Evolutionary conservation across 1,284 basidiomycete genomes (phyloP).

Genomic region (Neotropicomus parvogracilis): DNA sequence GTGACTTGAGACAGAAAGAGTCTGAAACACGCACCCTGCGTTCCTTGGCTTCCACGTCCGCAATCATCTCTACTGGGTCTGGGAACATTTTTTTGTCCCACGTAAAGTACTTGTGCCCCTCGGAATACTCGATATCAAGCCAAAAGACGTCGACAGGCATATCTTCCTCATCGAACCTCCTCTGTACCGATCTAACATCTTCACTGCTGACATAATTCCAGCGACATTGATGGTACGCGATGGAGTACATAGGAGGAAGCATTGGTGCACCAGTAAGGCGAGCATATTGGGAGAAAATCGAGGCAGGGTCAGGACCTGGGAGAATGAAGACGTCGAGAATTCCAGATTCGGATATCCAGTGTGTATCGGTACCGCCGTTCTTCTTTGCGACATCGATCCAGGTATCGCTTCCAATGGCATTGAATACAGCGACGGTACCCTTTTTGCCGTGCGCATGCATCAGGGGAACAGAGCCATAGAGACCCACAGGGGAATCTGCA

Average conservation of each 20-base stretch:
- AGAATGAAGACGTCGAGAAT: constrained; percentile 93
- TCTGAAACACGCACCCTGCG: constrained; percentile 87
- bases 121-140: constrained; percentile 97
- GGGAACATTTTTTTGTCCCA: constrained; percentile 94
- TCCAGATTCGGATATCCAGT: constrained; percentile 97
- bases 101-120: constrained; percentile 96
- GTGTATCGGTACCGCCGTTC: constrained; percentile 60
- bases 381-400: constrained; percentile 86
- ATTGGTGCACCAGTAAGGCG: constrained; percentile 81
- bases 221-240: constrained; percentile 96
- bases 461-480: constrained; percentile 90
- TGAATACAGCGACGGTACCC: constrained; percentile 88
- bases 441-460: constrained; percentile 88
- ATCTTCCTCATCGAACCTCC: constrained; percentile 86
- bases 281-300: constrained; percentile 85
- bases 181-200: constrained; percentile 86
- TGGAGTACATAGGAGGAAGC: constrained; percentile 86
- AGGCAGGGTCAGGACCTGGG: constrained; percentile 80
- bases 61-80: constrained; percentile 90
- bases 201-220: constrained; percentile 97
- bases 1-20: constrained; percentile 3
- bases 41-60: constrained; percentile 80
- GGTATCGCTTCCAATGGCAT: constrained; percentile 90
- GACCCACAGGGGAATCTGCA: constrained; percentile 84
- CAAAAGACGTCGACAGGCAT: constrained; percentile 97